A percentile compares a stretch with the other conserved stretches of the same genome.
These are phyloP conservation scores for Penicillium sclerotiorum DNA, from an alignment of 2,329 filamentous ascomycete genomes.

Conservation along the genomic window DNA sequence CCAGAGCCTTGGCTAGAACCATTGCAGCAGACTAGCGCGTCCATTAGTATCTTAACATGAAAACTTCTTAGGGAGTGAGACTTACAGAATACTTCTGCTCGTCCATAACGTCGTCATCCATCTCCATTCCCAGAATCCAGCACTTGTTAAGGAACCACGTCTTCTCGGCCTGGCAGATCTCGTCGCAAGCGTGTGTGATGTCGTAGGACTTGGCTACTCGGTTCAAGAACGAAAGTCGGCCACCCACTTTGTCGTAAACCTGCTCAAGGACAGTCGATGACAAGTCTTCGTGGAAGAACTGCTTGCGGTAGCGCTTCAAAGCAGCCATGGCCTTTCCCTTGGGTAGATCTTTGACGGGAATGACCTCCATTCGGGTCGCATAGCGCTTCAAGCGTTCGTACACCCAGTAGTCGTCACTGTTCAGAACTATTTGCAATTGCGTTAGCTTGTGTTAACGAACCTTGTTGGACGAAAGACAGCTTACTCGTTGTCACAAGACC, in stretches of 20 bases:
- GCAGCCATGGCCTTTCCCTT: constrained; percentile 77
- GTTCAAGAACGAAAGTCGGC: constrained; percentile 83
- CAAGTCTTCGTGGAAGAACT: constrained; percentile 69
- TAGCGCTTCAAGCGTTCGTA: constrained; percentile 93
- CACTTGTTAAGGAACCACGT: constrained; percentile 80
- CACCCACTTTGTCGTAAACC: constrained; percentile 85
- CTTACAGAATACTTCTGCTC: constrained; percentile 92
- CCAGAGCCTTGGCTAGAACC: constrained; percentile 86
- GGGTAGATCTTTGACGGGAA: constrained; percentile 79
- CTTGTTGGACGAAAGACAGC: not conserved
- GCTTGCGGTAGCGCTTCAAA: constrained; percentile 75
- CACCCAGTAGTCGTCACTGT: constrained; percentile 98
- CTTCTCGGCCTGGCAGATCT: constrained; percentile 71
- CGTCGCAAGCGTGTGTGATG: constrained; percentile 77
- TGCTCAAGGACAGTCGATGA: constrained; percentile 63
- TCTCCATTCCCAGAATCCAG: constrained; percentile 73
- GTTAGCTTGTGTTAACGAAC: not conserved
- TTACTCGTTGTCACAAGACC: constrained; percentile 75
- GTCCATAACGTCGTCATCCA: constrained; percentile 98
- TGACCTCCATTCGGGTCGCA: constrained; percentile 91
- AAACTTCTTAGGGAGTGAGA: constrained; percentile 24
- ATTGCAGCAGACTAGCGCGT: constrained; percentile 76
- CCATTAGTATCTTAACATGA: constrained; percentile 18
- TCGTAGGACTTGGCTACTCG: constrained; percentile 83
- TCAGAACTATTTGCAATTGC: constrained; percentile 68